These are phyloP conservation scores for Atkinsonella hypoxylon DNA, from an alignment of 2,329 filamentous ascomycete species.

Conservation along the genomic window DNA sequence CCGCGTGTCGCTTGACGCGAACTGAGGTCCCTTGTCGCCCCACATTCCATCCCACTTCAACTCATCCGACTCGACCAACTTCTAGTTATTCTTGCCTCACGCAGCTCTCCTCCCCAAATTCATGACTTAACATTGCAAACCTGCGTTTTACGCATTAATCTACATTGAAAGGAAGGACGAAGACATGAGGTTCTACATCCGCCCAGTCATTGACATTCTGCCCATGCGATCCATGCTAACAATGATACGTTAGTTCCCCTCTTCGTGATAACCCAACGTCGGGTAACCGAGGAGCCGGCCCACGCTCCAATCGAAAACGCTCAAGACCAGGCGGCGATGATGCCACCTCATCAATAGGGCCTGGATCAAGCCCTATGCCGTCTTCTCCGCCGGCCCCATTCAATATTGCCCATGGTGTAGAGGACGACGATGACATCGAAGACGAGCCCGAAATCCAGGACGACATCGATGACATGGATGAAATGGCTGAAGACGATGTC, in stretches of 20 bases:
- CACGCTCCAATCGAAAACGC: slow-evolving; percentile 41
- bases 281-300: slow-evolving; percentile 60
- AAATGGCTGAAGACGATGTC: slow-evolving; percentile 70
- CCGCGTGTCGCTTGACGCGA: slow-evolving; percentile 16
- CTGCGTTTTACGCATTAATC: not conserved
- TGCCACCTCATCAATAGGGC: slow-evolving; percentile 36
- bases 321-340: slow-evolving; percentile 40
- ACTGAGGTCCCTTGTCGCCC: slow-evolving; percentile 9
- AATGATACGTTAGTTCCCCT: slow-evolving; percentile 52
- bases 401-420: slow-evolving; percentile 52
- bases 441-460: slow-evolving; percentile 62
- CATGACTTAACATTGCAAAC: not conserved
- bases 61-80: slow-evolving; percentile 5
- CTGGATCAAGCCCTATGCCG: slow-evolving; percentile 51
- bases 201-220: not conserved
- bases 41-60: slow-evolving; percentile 10
- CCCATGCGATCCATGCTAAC: not conserved
- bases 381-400: slow-evolving; percentile 51
- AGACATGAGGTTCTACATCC: slow-evolving; percentile 14
- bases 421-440: slow-evolving; percentile 61
- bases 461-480: slow-evolving; percentile 66
- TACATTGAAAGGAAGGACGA: not conserved
- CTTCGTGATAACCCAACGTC: slow-evolving; percentile 70
- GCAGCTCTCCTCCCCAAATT: not conserved
- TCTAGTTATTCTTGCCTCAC: slow-evolving; percentile 4